Evolutionary conservation across 495 filamentous ascomycete species (phyloP), one percentile per base, ranked within the genome.

Genomic region (Penicillium pulvis): DNA sequence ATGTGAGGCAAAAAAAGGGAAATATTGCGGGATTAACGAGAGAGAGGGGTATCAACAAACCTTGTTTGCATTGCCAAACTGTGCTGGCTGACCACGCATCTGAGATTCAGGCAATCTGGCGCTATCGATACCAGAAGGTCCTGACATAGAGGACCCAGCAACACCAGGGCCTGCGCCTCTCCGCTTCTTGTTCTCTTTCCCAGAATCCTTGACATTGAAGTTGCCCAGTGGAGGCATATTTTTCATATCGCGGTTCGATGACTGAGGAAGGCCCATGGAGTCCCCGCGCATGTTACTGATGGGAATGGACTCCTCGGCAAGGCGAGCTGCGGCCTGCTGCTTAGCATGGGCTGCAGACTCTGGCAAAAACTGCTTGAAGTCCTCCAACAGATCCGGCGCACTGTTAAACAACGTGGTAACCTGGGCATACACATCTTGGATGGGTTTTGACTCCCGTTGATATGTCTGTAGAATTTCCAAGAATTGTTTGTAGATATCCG

Each of bases 401-500:
- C 88, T 85, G 66, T 88, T 90, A 74, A 99, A 99, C 2, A 99
- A 80, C 56, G 88, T 88, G 17, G 95, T 99, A 26, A 99, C 95
- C 75, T 99, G 95, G 3, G 91, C 89, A 66, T 99, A 98, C 6
- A 99, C 95, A 75, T 99, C 95, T 69, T 96, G 92, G 24, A 99
- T 99, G 0, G 95, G 95, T 70, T 97, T 98, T 39, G 93, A 95
- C 65, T 99, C 95, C 53, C 95, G 85, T 72, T 99, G 95, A 68
- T 99, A 99, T 1, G 95, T 99, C 72, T 99, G 95, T 44, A 99
- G 77, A 28, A 99, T 99, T 70, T 99, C 95, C 8, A 99, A 83
- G 69, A 99, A 99, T 66, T 98, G 92, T 67, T 99, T 99, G 79
- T 99, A 99, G 54, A 98, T 98, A 67, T 99, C 95, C 8, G 95